Evolutionary conservation across 352 stramenopile species (phyloP).

Genomic region (Phytophthora sp.): DNA sequence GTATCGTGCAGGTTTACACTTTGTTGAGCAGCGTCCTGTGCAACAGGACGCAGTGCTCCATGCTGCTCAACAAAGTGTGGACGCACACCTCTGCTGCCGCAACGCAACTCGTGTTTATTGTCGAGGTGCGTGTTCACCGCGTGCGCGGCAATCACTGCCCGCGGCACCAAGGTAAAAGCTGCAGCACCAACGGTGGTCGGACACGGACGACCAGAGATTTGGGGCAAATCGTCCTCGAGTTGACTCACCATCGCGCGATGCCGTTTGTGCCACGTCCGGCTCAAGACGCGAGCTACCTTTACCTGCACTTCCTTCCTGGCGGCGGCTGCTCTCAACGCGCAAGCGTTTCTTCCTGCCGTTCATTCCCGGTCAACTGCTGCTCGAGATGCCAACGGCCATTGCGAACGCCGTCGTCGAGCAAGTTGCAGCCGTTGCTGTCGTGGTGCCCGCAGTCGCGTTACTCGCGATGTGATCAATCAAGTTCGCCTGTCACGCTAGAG

Average conservation of each 20-base stretch:
- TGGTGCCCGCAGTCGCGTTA: not conserved
- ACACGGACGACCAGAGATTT: not conserved
- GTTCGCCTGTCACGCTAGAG: not conserved
- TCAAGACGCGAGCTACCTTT: conserved; percentile 16
- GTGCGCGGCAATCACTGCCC: not conserved
- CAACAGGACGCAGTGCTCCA: too few species aligned
- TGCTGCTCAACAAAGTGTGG: not conserved
- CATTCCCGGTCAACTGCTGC: not conserved
- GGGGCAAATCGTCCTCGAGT: conserved; percentile 14
- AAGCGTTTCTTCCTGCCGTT: not conserved
- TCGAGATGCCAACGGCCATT: not conserved
- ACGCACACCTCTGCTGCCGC: too few species aligned
- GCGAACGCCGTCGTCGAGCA: not conserved
- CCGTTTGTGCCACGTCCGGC: conserved; percentile 12
- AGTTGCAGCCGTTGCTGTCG: not conserved
- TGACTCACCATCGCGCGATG: conserved; percentile 15
- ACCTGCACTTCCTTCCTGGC: conserved; percentile 3
- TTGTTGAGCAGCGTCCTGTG: too few species aligned
- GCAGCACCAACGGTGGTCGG: not conserved
- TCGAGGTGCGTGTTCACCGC: conserved; percentile 1
- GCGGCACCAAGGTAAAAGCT: conserved; percentile 8
- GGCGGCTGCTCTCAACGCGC: too few species aligned
- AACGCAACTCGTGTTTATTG: not conserved
- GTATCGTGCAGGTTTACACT: too few species aligned
- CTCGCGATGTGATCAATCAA: not conserved